Base-by-base conservation (phyloP, 1,284 basidiomycete genomes). In the Malassezia obtusa region DNA sequence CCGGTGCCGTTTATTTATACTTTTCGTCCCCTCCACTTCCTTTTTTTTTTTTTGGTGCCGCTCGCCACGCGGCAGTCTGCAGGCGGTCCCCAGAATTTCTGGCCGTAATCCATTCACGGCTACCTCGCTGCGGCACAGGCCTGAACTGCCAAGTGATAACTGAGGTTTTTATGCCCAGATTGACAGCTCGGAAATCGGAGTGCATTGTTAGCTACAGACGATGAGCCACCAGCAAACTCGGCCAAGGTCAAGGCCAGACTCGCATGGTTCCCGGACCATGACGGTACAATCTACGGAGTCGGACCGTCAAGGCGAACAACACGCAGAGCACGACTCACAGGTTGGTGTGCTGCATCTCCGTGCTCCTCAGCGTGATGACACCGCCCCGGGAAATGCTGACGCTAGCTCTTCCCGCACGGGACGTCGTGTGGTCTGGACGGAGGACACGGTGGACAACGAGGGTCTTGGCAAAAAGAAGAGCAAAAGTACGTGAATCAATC, bases 381-480 rank as follows among this genome's bases (percentile, higher is more conserved):
- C 22, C 38, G 38, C 6, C 17, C 7, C 15, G 14, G 15, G 38
- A 14, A 43, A 7, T 10, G 43, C 43, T n/a, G 14, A 17, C 3
- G 22, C 25, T 14, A 4, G 9, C 25, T n/a, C 43, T 3, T 12
- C 47, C 22, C n/a, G 11, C 10, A 24, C 25, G 30, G 26, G 11
- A n/a, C 45, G 66, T 0, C 35, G 61, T 2, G 68, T 72, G 14
- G 64, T 64, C 0, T 72, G 69, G 69, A 52, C 60, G 4, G 59
- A 65, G 12, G 65, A 62, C 14, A 71, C 69, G 1, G 52, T 72
- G 1, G 69, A 72, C 40, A 72, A 72, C 49, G 69, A 72, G 49
- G 52, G 54, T 1, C 36, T 68, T 31, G 67, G 67, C 0, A 57
- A 60, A 26, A 72, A 72, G 30, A 71, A 62, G 26, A 64, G 61